Evolutionary conservation across 495 filamentous ascomycete species (phyloP).

Genomic region (Neurospora sp.): DNA sequence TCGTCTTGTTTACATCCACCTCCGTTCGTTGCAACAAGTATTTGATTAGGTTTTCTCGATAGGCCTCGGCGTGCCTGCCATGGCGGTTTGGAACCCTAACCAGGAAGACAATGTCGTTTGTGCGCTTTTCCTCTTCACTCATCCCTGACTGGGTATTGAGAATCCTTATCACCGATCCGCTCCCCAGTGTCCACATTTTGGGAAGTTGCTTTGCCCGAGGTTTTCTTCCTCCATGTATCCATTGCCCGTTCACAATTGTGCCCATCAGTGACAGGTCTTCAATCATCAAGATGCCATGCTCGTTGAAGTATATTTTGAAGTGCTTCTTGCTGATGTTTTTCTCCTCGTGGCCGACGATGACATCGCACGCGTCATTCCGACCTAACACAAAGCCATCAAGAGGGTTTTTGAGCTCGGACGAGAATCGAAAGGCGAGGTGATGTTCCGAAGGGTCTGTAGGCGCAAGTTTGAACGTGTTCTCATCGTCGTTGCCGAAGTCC

Average conservation of each 20-base stretch:
- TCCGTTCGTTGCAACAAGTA: constrained; percentile 6
- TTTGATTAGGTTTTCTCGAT: constrained; percentile 47
- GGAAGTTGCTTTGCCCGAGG: constrained; percentile 14
- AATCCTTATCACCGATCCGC: constrained; percentile 64
- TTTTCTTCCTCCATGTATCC: constrained; percentile 39
- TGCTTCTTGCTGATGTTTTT: constrained; percentile 76
- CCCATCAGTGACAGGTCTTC: constrained; percentile 90
- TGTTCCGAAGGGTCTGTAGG: constrained; percentile 39
- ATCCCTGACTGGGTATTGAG: constrained; percentile 39
- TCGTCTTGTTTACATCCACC: constrained; percentile 28
- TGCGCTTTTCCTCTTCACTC: not conserved
- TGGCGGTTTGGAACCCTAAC: constrained; percentile 74
- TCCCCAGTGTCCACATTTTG: constrained; percentile 51
- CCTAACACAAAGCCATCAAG: constrained; percentile 74
- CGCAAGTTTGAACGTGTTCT: constrained; percentile 33
- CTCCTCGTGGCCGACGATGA: constrained; percentile 50
- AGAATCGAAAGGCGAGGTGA: constrained; percentile 75
- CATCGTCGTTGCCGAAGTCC: constrained; percentile 33
- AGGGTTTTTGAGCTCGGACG: constrained; percentile 55
- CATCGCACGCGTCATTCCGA: constrained; percentile 62
- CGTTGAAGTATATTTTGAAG: constrained; percentile 82
- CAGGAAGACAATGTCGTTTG: constrained; percentile 55
- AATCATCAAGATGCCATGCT: constrained; percentile 72
- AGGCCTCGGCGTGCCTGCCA: constrained; percentile 43
- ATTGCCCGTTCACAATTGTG: constrained; percentile 65